phyloP scores from a whole-genome alignment of 2,329 filamentous ascomycete species.

The Ustilaginoidea virens region DNA sequence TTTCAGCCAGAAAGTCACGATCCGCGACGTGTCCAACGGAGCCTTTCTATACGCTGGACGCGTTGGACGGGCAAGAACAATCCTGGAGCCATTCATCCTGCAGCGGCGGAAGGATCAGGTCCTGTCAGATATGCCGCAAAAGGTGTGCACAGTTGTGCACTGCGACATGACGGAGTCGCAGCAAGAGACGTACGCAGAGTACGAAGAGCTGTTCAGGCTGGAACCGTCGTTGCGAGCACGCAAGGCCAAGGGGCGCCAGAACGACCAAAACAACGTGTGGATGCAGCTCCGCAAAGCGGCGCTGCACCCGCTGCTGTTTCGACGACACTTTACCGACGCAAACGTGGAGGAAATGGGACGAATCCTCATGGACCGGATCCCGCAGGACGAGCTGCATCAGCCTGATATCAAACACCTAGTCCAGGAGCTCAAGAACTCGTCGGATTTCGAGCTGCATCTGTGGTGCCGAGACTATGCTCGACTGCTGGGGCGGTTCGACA shows the following conservation, averaged over 20 bases:
- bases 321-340: slow-evolving; percentile 62
- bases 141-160: slow-evolving; percentile 62
- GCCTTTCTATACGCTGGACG: slow-evolving; percentile 76
- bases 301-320: slow-evolving; percentile 79
- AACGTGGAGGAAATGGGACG: slow-evolving; percentile 64
- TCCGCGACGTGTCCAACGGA: slow-evolving; percentile 63
- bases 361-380: slow-evolving; percentile 56
- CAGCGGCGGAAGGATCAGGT: slow-evolving; percentile 90
- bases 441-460: slow-evolving; percentile 49
- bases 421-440: slow-evolving; percentile 40
- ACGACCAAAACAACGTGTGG: slow-evolving; percentile 55
- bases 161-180: slow-evolving; percentile 68
- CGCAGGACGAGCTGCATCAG: slow-evolving; percentile 36
- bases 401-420: slow-evolving; percentile 36
- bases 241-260: slow-evolving; percentile 30
- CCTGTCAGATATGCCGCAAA: slow-evolving; percentile 66
- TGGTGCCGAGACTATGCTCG: slow-evolving; percentile 44
- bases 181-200: slow-evolving; percentile 53
- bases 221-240: slow-evolving; percentile 37
- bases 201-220: slow-evolving; percentile 47
- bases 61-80: slow-evolving; percentile 73
- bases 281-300: slow-evolving; percentile 88
- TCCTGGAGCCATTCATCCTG: slow-evolving; percentile 89
- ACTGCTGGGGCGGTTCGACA: slow-evolving; percentile 37
- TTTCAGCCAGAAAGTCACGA: slow-evolving; percentile 83